Percentiles rank a stretch among this genome's conserved stretches.
Evolutionary conservation across 495 filamentous ascomycete species (phyloP).

Genomic region (Podospora fimiseda): DNA sequence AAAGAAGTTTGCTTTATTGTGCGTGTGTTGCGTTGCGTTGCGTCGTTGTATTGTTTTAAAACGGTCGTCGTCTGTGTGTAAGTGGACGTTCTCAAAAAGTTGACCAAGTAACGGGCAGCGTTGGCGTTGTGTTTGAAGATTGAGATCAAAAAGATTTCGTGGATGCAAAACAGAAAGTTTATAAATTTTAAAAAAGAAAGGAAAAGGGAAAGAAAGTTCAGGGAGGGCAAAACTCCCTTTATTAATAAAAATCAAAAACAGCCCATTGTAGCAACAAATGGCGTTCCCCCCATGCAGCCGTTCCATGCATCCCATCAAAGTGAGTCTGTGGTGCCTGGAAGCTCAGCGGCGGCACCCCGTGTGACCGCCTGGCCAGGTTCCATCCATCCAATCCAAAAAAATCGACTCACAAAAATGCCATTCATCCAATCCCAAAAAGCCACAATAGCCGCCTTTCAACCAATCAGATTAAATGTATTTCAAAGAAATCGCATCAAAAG

Average conservation of each 20-base stretch:
- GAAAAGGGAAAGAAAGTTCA: neutral
- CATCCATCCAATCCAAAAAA: neutral
- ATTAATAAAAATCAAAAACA: neutral
- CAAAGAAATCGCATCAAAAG: constrained; percentile 8
- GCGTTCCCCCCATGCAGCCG: neutral
- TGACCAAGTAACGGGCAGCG: neutral
- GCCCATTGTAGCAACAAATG: neutral
- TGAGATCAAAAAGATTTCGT: neutral
- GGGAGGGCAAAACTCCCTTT: too few relatives aligned
- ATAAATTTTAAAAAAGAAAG: neutral
- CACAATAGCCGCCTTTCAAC: neutral
- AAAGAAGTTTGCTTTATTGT: neutral
- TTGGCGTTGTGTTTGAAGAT: neutral
- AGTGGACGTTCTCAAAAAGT: neutral
- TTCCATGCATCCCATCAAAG: neutral
- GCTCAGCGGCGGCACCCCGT: neutral
- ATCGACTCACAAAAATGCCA: constrained; percentile 1
- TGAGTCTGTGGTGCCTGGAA: neutral
- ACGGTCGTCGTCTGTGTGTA: constrained; percentile 1
- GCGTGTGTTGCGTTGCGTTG: too few relatives aligned
- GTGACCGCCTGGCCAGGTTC: neutral
- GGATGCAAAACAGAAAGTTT: neutral
- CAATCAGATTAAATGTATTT: constrained; percentile 21
- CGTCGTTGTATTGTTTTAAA: neutral
- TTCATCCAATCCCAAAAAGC: neutral